These are phyloP conservation scores for Telopea speciosissima DNA, from an alignment of 177 flowering plant species.

Conservation along the genomic window DNA sequence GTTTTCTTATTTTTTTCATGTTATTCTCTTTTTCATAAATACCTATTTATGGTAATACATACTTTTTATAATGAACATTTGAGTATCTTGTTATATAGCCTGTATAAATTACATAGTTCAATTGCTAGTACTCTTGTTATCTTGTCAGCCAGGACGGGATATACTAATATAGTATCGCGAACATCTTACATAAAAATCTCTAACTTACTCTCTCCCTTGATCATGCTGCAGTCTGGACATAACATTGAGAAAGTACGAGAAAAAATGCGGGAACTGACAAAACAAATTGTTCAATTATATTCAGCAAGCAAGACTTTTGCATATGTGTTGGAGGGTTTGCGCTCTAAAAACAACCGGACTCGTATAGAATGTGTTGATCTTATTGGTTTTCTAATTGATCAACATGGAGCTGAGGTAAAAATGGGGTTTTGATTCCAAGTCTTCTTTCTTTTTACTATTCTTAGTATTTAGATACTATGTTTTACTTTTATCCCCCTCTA, in stretches of 20 bases:
- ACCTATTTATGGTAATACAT: background rate
- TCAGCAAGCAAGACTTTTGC: slow-evolving; percentile 80
- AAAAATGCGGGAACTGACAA: slow-evolving; percentile 82
- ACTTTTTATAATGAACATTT: no score
- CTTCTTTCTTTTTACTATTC: background rate
- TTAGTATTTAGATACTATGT: background rate
- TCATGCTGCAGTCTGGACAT: slow-evolving; percentile 78
- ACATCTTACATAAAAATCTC: background rate
- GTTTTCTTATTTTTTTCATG: background rate
- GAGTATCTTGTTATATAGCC: no score
- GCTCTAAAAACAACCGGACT: slow-evolving; percentile 90
- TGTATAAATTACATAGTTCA: no score
- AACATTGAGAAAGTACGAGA: slow-evolving; percentile 93
- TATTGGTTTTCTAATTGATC: slow-evolving; percentile 75
- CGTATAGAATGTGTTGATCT: slow-evolving; percentile 90
- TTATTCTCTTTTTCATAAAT: background rate
- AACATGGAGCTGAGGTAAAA: slow-evolving; percentile 78
- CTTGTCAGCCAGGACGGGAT: no score
- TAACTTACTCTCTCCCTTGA: background rate
- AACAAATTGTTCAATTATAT: slow-evolving; percentile 59
- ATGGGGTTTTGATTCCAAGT: background rate
- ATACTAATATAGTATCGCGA: no score
- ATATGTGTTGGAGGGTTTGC: slow-evolving; percentile 85
- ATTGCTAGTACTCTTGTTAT: no score
- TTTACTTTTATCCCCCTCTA: slow-evolving; percentile 6